Percentiles rank a stretch among this genome's conserved stretches.
These are phyloP conservation scores for Aspergillus floridensis DNA, from an alignment of 2,329 filamentous ascomycete species.

Conservation along the genomic window DNA sequence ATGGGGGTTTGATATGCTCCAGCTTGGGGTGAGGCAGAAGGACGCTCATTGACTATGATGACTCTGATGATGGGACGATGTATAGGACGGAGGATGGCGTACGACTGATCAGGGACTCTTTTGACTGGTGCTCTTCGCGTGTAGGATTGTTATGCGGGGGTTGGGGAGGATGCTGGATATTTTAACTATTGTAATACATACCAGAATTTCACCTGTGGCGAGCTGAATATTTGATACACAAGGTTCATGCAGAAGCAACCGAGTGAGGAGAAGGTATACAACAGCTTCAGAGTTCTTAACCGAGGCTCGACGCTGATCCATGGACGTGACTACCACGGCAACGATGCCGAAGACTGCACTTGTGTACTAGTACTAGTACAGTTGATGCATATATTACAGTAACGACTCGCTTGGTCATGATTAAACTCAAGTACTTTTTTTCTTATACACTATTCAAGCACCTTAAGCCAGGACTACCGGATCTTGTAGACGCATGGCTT, in stretches of 20 bases:
- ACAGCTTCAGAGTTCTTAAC: too few relatives aligned
- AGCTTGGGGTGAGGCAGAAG: slow-evolving; percentile 5
- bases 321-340: too few relatives aligned
- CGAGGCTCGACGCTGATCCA: too few relatives aligned
- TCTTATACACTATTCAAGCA: slow-evolving; percentile 4
- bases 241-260: too few relatives aligned
- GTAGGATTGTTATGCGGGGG: background rate
- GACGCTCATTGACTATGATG: background rate
- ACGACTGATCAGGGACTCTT: background rate
- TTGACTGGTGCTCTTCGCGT: background rate
- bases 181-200: background rate
- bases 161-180: background rate
- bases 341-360: background rate
- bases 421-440: background rate
- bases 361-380: background rate
- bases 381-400: background rate
- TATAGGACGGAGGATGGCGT: background rate
- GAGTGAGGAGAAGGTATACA: too few relatives aligned
- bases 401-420: background rate
- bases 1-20: slow-evolving; percentile 15
- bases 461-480: slow-evolving; percentile 42
- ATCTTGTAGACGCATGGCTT: slow-evolving; percentile 99
- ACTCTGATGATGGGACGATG: background rate
- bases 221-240: too few relatives aligned
- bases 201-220: too few relatives aligned